Conservation (phyloP, 495 filamentous ascomycete species). For the Talaromyces liani region DNA sequence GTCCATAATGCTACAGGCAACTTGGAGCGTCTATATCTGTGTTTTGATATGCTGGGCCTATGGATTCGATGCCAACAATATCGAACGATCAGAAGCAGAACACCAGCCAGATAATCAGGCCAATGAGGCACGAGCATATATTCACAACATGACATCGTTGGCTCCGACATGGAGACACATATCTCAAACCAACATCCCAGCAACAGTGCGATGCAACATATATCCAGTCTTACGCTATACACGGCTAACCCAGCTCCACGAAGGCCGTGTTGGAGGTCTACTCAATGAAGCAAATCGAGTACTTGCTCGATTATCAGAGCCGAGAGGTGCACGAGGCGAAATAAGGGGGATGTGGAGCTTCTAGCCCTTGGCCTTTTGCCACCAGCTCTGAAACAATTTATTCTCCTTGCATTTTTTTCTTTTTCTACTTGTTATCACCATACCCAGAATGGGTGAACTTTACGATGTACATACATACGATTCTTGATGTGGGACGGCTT, state of each 20-base stretch:
- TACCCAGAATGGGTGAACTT: not conserved
- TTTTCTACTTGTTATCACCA: not conserved
- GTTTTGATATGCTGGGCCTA: slow-evolving; percentile 18
- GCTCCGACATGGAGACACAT: slow-evolving; percentile 10
- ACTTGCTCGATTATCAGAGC: slow-evolving; percentile 12
- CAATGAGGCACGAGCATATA: slow-evolving; percentile 3
- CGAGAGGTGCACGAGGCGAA: slow-evolving; percentile 5
- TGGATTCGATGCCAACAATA: slow-evolving; percentile 7
- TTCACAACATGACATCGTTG: slow-evolving; percentile 10
- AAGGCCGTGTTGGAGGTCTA: slow-evolving; percentile 12
- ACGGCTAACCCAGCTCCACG: slow-evolving; percentile 3
- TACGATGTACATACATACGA: slow-evolving; percentile 5
- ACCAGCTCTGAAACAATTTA: not conserved
- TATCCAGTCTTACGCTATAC: slow-evolving; percentile 3
- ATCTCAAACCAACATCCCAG: slow-evolving; percentile 4
- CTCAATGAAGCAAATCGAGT: slow-evolving; percentile 16
- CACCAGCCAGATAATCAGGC: not conserved
- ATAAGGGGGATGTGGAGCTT: slow-evolving; percentile 13
- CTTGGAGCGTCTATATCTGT: slow-evolving; percentile 16
- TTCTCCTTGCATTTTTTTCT: not conserved
- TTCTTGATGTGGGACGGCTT: not conserved
- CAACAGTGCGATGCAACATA: slow-evolving; percentile 7
- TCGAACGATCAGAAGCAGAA: not conserved
- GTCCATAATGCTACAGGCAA: slow-evolving; percentile 12
- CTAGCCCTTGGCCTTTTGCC: slow-evolving; percentile 1